Percentiles rank a stretch among this genome's conserved stretches.
Evolutionary conservation across 345 rosid genomes (phyloP).

Genomic region (Murraya paniculata): DNA sequence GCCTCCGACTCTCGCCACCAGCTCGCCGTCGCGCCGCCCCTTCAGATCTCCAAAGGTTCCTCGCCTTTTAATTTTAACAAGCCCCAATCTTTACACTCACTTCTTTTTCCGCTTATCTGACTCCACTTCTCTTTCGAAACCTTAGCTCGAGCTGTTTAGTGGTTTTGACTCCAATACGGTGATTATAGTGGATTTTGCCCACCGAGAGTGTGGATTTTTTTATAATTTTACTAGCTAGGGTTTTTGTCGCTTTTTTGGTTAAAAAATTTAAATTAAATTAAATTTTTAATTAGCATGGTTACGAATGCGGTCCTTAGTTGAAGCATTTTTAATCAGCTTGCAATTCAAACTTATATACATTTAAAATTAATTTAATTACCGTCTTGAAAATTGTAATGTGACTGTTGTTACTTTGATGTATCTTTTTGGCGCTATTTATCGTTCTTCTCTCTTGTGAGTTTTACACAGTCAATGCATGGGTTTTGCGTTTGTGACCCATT

Average conservation of each 20-base stretch:
- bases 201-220: not conserved
- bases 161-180: not conserved
- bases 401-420: not conserved
- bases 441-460: not conserved
- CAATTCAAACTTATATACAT: not conserved
- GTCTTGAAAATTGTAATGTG: not conserved
- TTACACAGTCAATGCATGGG: not conserved
- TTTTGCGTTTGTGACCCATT: not conserved
- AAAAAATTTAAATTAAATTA: not conserved
- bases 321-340: not conserved
- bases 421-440: not conserved
- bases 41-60: slow-evolving; percentile 77
- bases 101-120: not conserved
- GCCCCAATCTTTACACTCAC: not conserved
- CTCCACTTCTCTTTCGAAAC: slow-evolving; percentile 5
- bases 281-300: not conserved
- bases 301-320: not conserved
- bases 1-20: slow-evolving; percentile 46
- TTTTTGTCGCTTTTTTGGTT: not conserved
- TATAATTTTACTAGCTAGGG: slow-evolving; percentile 1
- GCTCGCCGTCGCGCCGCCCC: slow-evolving; percentile 64
- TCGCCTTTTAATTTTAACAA: not conserved
- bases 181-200: not conserved
- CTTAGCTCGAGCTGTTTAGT: slow-evolving; percentile 15
- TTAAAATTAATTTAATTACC: not conserved